A percentile compares a stretch with the other conserved stretches of the same genome.
phyloP scores from a whole-genome alignment of 305 asterid genomes.

The Striga hermonthica region DNA sequence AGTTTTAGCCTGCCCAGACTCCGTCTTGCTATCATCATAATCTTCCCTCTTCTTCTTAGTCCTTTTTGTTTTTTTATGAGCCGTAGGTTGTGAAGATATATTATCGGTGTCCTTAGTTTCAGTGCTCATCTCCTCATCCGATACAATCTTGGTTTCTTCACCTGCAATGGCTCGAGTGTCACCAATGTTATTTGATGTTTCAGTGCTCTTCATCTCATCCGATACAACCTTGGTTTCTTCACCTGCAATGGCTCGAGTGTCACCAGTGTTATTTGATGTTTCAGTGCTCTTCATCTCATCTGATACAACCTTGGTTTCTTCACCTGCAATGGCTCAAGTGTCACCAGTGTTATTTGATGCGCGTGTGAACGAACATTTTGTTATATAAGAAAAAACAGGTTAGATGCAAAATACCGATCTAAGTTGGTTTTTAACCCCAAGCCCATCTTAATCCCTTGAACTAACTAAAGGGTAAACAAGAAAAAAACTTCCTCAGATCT shows the following conservation, averaged over 20 bases:
- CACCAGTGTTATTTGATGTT: slow-evolving; percentile 6
- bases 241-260: not conserved
- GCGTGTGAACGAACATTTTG: too few species aligned
- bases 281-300: too few species aligned
- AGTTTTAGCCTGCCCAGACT: slow-evolving; percentile 25
- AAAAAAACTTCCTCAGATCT: too few species aligned
- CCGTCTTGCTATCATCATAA: not conserved
- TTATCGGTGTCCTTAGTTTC: slow-evolving; percentile 10
- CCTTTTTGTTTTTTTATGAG: slow-evolving; percentile 23
- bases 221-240: too few species aligned
- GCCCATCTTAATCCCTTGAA: too few species aligned
- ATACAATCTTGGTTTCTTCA: not conserved
- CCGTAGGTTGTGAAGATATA: slow-evolving; percentile 17
- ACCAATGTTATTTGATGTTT: not conserved
- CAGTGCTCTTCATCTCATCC: too few species aligned
- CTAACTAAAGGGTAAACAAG: too few species aligned
- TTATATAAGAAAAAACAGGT: too few species aligned
- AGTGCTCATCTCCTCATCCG: slow-evolving; percentile 23
- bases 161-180: slow-evolving; percentile 2
- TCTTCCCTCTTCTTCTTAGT: slow-evolving; percentile 9
- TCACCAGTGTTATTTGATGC: slow-evolving; percentile 3
- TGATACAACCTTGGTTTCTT: slow-evolving; percentile 25
- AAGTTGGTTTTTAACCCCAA: too few species aligned
- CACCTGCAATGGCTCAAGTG: not conserved
- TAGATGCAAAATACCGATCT: too few species aligned